Evolutionary conservation across 345 rosid genomes (phyloP).

Genomic region (Acer campestre): DNA sequence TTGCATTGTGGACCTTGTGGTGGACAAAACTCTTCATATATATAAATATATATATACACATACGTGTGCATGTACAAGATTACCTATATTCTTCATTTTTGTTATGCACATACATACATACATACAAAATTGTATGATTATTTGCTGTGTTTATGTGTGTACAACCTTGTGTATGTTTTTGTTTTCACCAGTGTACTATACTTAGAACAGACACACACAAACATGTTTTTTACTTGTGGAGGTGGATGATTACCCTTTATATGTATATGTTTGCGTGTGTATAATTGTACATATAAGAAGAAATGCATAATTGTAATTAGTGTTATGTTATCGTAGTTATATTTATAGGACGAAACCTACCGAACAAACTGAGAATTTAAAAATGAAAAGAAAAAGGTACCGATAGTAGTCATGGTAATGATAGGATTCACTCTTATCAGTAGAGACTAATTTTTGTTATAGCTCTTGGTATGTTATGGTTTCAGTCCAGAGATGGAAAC

Average conservation of each 20-base stretch:
- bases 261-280: too few relatives aligned
- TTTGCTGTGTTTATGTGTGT: not conserved
- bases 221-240: not conserved
- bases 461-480: not conserved
- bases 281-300: not conserved
- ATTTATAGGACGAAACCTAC: too few relatives aligned
- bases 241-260: not conserved
- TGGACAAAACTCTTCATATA: not conserved
- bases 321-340: not conserved
- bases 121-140: not conserved
- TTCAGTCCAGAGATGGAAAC: not conserved
- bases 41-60: not conserved
- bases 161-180: not conserved
- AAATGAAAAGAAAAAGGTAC: not conserved
- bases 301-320: too few relatives aligned
- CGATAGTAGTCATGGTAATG: not conserved
- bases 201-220: not conserved
- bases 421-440: not conserved
- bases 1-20: not conserved
- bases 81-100: not conserved
- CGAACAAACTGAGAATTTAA: too few relatives aligned
- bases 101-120: not conserved
- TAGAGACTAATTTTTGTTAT: not conserved
- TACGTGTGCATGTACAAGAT: not conserved
- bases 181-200: not conserved